Evolutionary conservation across 257 asterid species (phyloP).

Genomic region (Salvia miltiorrhiza): DNA sequence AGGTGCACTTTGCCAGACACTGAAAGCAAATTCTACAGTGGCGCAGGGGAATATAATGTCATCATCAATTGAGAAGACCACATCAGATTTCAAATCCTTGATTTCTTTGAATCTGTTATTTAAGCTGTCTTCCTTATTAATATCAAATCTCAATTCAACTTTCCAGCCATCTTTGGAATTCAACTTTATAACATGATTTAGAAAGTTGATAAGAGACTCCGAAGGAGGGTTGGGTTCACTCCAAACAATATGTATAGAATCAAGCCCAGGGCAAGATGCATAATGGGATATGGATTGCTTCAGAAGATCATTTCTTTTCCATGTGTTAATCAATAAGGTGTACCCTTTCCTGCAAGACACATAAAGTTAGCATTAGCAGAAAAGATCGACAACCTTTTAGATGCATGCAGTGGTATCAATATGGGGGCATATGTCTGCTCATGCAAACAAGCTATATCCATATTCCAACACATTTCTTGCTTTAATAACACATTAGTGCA

Average conservation of each 20-base stretch:
- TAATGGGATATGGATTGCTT: conserved; percentile 76
- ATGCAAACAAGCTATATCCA: not conserved
- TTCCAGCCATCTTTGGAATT: conserved; percentile 45
- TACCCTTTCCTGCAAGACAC: conserved; percentile 61
- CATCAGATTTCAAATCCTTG: conserved; percentile 67
- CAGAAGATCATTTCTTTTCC: conserved; percentile 86
- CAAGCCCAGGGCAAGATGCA: conserved; percentile 66
- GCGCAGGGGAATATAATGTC: conserved; percentile 75
- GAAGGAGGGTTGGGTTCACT: conserved; percentile 81
- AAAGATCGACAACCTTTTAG: not conserved
- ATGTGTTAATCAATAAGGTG: conserved; percentile 75
- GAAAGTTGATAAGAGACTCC: conserved; percentile 48
- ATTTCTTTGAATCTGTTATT: conserved; percentile 87
- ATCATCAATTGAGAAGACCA: conserved; percentile 78
- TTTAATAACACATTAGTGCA: not conserved
- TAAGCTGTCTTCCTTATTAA: conserved; percentile 74
- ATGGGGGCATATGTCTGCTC: not conserved
- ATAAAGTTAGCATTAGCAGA: conserved; percentile 14
- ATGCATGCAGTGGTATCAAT: not conserved
- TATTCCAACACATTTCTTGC: not conserved
- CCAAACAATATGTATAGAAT: conserved; percentile 73
- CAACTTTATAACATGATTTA: conserved; percentile 38
- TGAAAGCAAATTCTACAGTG: conserved; percentile 67
- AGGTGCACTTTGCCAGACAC: conserved; percentile 76
- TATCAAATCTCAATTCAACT: conserved; percentile 63